phyloP scores from a whole-genome alignment of 495 filamentous ascomycete genomes.

The Annulohypoxylon maeteangense region DNA sequence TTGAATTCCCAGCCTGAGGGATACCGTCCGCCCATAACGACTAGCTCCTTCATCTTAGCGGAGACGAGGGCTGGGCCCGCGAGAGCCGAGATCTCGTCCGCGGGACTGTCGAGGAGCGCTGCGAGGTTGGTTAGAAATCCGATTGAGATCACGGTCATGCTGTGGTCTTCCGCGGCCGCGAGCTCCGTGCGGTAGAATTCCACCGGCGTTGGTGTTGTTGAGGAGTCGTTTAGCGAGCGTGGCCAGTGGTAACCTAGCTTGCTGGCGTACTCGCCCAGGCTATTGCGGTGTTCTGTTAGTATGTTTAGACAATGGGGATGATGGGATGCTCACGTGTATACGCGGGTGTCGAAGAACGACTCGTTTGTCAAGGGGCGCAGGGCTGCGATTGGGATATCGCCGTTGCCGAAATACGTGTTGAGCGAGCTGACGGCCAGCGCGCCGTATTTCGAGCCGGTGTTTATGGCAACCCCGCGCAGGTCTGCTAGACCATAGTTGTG shows the following conservation, averaged over 20 bases:
- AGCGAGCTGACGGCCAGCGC: constrained; percentile 56
- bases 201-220: constrained; percentile 57
- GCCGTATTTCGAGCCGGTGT: constrained; percentile 55
- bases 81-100: constrained; percentile 49
- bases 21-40: constrained; percentile 60
- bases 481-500: constrained; percentile 46
- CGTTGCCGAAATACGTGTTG: constrained; percentile 55
- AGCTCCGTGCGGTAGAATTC: constrained; percentile 55
- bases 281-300: constrained; percentile 6
- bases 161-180: constrained; percentile 47
- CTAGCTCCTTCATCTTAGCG: constrained; percentile 56
- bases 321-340: constrained; percentile 47
- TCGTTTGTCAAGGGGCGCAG: constrained; percentile 52
- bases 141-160: constrained; percentile 58
- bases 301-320: not conserved
- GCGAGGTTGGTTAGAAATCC: constrained; percentile 59
- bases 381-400: constrained; percentile 50
- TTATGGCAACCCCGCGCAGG: constrained; percentile 58
- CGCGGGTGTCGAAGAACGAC: constrained; percentile 56
- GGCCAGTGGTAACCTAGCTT: constrained; percentile 57
- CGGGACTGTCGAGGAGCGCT: constrained; percentile 51
- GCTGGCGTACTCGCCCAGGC: constrained; percentile 43
- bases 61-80: constrained; percentile 51
- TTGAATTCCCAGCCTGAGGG: constrained; percentile 57
- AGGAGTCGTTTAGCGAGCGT: constrained; percentile 46